phyloP scores from a whole-genome alignment of 495 filamentous ascomycete genomes.

The Clohesyomyces aquaticus region DNA sequence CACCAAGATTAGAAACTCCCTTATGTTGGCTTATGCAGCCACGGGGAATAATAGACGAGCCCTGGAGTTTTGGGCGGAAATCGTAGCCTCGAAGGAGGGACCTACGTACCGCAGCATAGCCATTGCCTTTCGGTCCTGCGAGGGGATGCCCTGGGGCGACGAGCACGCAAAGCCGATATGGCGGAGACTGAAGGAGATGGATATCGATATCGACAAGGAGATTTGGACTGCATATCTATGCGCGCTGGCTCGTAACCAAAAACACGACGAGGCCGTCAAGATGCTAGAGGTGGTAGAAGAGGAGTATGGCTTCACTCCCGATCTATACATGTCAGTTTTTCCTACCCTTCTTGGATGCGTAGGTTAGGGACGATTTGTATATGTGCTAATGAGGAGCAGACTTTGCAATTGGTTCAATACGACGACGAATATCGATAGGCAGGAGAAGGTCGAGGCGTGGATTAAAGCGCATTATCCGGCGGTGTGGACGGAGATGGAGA shows the following conservation, averaged over 20 bases:
- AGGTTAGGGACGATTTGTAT: no score
- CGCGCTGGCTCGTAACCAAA: conserved; percentile 69
- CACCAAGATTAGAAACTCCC: conserved; percentile 73
- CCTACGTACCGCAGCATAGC: conserved; percentile 77
- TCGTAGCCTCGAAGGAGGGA: conserved; percentile 75
- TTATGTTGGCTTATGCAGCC: conserved; percentile 82
- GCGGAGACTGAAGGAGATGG: conserved; percentile 71
- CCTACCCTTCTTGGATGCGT: no score
- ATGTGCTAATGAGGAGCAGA: conserved; percentile 53
- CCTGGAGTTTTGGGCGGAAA: conserved; percentile 79
- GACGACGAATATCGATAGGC: conserved; percentile 60
- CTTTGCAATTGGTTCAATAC: conserved; percentile 76
- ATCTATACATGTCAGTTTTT: conserved; percentile 70
- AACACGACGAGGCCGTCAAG: conserved; percentile 61
- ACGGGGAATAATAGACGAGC: conserved; percentile 66
- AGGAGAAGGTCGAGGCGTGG: conserved; percentile 74
- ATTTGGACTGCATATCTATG: conserved; percentile 76
- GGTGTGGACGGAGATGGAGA: conserved; percentile 66
- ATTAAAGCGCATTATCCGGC: conserved; percentile 66
- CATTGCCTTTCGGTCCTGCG: conserved; percentile 77
- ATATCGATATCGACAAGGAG: conserved; percentile 70
- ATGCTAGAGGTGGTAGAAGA: conserved; percentile 67
- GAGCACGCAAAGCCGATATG: conserved; percentile 72
- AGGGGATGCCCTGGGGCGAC: conserved; percentile 62
- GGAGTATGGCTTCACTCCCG: conserved; percentile 66